Percentiles rank a stretch among this genome's conserved stretches.
Evolutionary conservation across 192 early-diverging fungal species (phyloP).

Genomic region (Neocallimastix lanati): DNA sequence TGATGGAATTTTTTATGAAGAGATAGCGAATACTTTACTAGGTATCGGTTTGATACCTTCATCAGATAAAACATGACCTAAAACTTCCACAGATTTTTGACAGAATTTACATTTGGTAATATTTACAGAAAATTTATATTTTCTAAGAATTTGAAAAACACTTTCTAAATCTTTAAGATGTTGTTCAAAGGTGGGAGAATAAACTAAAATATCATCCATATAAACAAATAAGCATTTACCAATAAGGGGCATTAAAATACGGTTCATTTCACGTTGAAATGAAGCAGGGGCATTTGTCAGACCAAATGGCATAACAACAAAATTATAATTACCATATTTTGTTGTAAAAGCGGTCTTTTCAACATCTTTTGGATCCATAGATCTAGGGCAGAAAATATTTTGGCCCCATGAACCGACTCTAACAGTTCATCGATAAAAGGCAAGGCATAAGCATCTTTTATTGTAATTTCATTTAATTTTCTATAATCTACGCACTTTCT

Average conservation of each 20-base stretch:
- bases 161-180: background rate
- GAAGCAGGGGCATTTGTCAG: background rate
- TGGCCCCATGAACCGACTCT: slow-evolving; percentile 6
- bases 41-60: too few relatives aligned
- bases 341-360: slow-evolving; percentile 5
- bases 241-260: background rate
- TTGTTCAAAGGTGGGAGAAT: background rate
- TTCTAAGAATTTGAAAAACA: background rate
- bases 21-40: too few relatives aligned
- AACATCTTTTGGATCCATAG: slow-evolving; percentile 4
- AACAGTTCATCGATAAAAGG: slow-evolving; percentile 25
- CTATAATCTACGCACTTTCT: slow-evolving; percentile 29
- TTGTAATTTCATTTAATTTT: slow-evolving; percentile 22
- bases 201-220: background rate
- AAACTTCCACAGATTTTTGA: background rate
- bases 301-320: background rate
- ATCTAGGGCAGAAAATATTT: slow-evolving; percentile 21
- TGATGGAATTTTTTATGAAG: too few relatives aligned
- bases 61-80: background rate
- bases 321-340: background rate
- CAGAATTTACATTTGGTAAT: background rate
- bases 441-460: slow-evolving; percentile 22
- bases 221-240: background rate
- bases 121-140: background rate
- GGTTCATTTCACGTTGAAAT: background rate